Evolutionary conservation across 495 filamentous ascomycete genomes (phyloP).

Genomic region (Penicillium subrubescens): DNA sequence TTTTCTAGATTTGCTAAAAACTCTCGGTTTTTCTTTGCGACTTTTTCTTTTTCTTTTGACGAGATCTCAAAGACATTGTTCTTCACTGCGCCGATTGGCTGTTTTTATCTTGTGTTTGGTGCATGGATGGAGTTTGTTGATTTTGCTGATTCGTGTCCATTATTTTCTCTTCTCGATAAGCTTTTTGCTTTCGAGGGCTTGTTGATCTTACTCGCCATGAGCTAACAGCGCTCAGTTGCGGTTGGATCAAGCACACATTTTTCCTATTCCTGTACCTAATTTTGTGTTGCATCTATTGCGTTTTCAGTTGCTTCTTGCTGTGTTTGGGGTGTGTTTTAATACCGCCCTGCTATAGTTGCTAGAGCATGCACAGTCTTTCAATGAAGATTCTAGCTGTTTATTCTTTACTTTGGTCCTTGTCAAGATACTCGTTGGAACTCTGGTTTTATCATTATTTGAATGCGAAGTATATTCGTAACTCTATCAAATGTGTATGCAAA

Average conservation of each 20-base stretch:
- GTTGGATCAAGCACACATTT: conserved; percentile 4
- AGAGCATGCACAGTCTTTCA: background rate
- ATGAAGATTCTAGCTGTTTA: background rate
- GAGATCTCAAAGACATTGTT: conserved; percentile 5
- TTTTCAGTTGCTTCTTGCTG: background rate
- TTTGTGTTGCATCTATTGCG: conserved; percentile 5
- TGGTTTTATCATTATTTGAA: background rate
- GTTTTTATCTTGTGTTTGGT: conserved; percentile 3
- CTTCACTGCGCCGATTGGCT: background rate
- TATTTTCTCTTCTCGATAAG: background rate
- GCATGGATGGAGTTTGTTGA: conserved; percentile 23
- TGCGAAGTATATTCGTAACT: background rate
- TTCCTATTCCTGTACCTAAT: conserved; percentile 15
- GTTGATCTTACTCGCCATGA: background rate
- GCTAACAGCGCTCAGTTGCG: background rate
- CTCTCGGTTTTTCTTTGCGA: background rate
- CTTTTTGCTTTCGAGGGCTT: background rate
- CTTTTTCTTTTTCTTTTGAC: background rate
- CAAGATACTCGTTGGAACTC: background rate
- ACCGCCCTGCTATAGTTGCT: background rate
- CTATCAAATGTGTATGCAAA: conserved; percentile 8
- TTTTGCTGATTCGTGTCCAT: conserved; percentile 10
- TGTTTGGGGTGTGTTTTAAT: background rate
- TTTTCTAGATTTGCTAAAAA: background rate
- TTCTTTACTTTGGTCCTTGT: background rate